Base-by-base conservation (phyloP, 2,329 filamentous ascomycete genomes). In the Epichloe sibirici region DNA sequence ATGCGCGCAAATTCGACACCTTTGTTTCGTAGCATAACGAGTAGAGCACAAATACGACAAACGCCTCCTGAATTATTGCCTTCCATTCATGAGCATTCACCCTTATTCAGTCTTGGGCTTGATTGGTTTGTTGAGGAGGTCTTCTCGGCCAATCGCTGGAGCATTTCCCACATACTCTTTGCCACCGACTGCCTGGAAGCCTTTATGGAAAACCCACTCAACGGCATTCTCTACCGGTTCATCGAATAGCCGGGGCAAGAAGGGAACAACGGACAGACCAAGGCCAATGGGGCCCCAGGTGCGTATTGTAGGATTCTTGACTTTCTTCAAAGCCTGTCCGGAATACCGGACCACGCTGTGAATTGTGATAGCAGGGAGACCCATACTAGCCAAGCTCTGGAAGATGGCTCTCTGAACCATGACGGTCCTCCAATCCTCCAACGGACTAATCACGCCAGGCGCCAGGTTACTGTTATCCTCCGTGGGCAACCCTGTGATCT, bases 211-310 rank as follows among this genome's bases (percentile, higher is more conserved):
- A 3, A 78, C 67, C 85, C 85, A 96, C 64, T 97, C 90, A 0
- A 95, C 88, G 0, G 87, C 89, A 57, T 89, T 79, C 70, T 97
- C 93, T 6, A 98, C 89, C 0, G 93, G 91, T 66, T 95, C 79
- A 63, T 98, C 90, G 61, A 96, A 96, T 52, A 95, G 70, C 54
- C 77, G 83, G 0, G 90, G 91, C 53, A 96, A 68, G 66, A 90
- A 86, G 0, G 90, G 91, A 8, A 96, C 90, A 8, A 88, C 75
- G 0, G 83, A 71, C 37, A 90, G 66, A 3, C 90, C 82, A 61
- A 95, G 79, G 2, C 93, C 93, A 55, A 98, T 95, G 0, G 93
- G 93, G 0, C 79, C 86, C 85, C 87, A 98, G 0, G 88, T 93
- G 59, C 91, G 75, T 25, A 97, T 54, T 4, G 72, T 80, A 54